phyloP scores from a whole-genome alignment of 1,139 yeast genomes.

The Yamadazyma conglobata region DNA sequence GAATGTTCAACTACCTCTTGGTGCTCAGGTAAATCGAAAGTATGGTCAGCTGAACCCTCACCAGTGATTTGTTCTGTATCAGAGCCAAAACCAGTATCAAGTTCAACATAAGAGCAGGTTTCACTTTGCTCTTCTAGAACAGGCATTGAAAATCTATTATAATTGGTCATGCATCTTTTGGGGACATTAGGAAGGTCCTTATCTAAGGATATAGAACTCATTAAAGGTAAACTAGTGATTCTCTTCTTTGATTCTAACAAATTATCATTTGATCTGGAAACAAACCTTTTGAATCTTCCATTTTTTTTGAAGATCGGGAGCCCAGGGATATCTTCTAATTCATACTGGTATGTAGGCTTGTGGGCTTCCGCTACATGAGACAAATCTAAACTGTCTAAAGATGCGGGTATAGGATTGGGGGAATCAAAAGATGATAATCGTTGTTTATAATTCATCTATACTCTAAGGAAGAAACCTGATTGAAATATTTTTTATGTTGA shows the following conservation, averaged over 20 bases:
- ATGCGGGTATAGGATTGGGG: constrained; percentile 22
- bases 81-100: neutral
- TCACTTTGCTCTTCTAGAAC: constrained; percentile 5
- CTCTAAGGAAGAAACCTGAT: neutral
- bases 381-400: constrained; percentile 21
- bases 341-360: constrained; percentile 23
- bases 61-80: neutral
- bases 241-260: constrained; percentile 7
- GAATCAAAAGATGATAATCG: constrained; percentile 22
- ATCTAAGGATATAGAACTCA: constrained; percentile 4
- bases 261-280: constrained; percentile 6
- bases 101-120: neutral
- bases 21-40: neutral
- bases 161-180: constrained; percentile 4
- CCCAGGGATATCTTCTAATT: constrained; percentile 30
- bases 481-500: no score
- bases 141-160: constrained; percentile 10
- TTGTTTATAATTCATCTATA: constrained; percentile 17
- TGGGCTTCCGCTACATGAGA: constrained; percentile 28
- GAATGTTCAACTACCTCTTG: no score
- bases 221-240: constrained; percentile 12
- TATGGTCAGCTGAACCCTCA: constrained; percentile 1
- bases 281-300: constrained; percentile 23
- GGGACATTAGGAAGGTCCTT: constrained; percentile 11
- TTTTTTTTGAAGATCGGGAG: constrained; percentile 26